These are phyloP conservation scores for Suillus clintonianus DNA, from an alignment of 768 basidiomycete species.

Conservation along the genomic window DNA sequence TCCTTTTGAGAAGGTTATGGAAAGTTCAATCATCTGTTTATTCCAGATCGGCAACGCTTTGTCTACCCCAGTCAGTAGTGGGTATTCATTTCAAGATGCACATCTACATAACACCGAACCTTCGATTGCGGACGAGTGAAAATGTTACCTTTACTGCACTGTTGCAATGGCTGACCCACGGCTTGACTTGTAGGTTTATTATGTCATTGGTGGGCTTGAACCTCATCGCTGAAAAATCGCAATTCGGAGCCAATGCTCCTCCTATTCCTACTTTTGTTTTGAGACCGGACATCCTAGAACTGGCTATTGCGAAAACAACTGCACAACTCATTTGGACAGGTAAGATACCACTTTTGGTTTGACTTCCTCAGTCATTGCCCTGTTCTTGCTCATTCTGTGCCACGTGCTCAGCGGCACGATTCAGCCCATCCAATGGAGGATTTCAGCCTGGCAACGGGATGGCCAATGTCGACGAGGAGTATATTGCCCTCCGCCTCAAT, in stretches of 20 bases:
- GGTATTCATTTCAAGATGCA: background rate
- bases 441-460: background rate
- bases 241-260: background rate
- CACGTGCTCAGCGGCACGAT: background rate
- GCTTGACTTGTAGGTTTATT: background rate
- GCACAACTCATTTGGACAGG: constrained; percentile 1
- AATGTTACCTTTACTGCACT: background rate
- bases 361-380: background rate
- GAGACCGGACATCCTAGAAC: background rate
- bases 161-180: background rate
- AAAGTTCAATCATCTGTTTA: background rate
- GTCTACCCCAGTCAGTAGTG: background rate
- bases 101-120: background rate
- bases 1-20: too few species aligned
- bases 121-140: background rate
- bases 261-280: background rate
- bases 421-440: background rate
- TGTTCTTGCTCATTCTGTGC: background rate
- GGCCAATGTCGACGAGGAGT: background rate
- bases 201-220: background rate
- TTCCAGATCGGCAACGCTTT: too few species aligned
- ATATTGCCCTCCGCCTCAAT: background rate
- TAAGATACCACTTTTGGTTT: background rate
- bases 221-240: background rate
- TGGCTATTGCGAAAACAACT: background rate